Percentiles rank a stretch among this genome's conserved stretches.
Evolutionary conservation across 1,284 basidiomycete genomes (phyloP).

Genomic region (Melampsora occidentalis): DNA sequence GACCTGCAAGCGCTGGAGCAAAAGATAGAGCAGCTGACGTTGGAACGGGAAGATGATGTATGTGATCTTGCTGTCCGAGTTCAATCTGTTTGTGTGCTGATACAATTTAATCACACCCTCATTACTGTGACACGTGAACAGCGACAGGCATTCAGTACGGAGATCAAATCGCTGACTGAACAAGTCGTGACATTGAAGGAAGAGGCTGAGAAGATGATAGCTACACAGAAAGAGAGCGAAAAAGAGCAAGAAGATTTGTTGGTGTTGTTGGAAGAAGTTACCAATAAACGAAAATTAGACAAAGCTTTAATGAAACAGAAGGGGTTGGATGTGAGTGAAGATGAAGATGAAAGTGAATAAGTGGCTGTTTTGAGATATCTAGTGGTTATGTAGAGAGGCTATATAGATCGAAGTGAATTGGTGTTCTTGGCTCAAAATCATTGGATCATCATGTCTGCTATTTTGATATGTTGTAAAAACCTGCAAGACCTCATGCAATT

Average conservation of each 20-base stretch:
- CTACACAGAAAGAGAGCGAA: conserved; percentile 71
- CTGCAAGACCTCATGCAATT: too few species aligned
- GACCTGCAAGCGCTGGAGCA: conserved; percentile 65
- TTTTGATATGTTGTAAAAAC: too few species aligned
- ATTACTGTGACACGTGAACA: neutral
- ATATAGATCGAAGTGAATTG: too few species aligned
- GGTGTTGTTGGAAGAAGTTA: conserved; percentile 88
- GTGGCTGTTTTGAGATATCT: too few species aligned
- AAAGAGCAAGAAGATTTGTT: conserved; percentile 94
- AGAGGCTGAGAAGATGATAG: conserved; percentile 62
- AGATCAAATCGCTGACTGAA: conserved; percentile 10
- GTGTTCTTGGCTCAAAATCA: too few species aligned
- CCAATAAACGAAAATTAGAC: conserved; percentile 74
- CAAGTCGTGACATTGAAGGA: conserved; percentile 40
- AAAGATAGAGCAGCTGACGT: conserved; percentile 53
- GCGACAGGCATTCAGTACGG: neutral
- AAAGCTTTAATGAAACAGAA: conserved; percentile 70
- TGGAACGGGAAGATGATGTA: conserved; percentile 49
- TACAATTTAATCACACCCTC: too few species aligned
- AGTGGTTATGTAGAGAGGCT: too few species aligned
- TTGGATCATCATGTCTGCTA: too few species aligned
- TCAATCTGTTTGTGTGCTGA: too few species aligned
- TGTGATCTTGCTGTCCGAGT: neutral
- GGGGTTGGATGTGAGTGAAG: conserved; percentile 69
- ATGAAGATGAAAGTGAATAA: conserved; percentile 66